phyloP scores from a whole-genome alignment of 2,329 filamentous ascomycete genomes.

The Penicillium capsulatum region DNA sequence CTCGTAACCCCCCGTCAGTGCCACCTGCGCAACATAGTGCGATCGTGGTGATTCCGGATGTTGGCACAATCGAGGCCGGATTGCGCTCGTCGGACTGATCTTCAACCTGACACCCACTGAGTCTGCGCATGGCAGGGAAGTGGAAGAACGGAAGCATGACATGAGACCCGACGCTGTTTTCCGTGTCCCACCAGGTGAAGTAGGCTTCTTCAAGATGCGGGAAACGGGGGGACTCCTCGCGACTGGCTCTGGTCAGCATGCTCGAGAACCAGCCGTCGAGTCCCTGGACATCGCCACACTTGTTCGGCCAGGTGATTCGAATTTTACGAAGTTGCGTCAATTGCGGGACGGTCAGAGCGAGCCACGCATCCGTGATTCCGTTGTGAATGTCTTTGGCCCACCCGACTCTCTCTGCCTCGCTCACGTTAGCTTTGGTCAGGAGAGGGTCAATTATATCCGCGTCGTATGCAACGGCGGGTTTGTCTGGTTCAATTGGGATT shows the following conservation, averaged over 20 bases:
- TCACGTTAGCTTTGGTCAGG: too few species aligned
- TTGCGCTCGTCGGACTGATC: not conserved
- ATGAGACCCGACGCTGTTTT: not conserved
- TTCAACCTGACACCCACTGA: not conserved
- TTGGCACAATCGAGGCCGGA: too few species aligned
- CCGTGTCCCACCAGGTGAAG: not conserved
- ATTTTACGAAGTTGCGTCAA: not conserved
- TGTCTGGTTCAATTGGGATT: too few species aligned
- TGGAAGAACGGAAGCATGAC: conserved; percentile 1
- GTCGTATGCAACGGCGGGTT: too few species aligned
- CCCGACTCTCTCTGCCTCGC: not conserved
- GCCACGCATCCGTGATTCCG: not conserved
- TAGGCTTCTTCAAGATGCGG: conserved; percentile 1
- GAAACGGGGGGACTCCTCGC: not conserved
- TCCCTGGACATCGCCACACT: too few species aligned
- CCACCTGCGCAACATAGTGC: not conserved
- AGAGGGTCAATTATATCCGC: too few species aligned
- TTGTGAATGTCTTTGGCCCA: not conserved
- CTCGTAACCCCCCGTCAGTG: not conserved
- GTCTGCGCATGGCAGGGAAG: not conserved
- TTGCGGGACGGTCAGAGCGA: conserved; percentile 1
- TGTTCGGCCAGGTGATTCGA: not conserved
- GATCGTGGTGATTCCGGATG: too few species aligned
- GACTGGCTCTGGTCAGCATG: not conserved
- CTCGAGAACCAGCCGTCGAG: not conserved